Base-by-base conservation (phyloP, 495 filamentous ascomycete genomes). In the Penicillium cinerascens region DNA sequence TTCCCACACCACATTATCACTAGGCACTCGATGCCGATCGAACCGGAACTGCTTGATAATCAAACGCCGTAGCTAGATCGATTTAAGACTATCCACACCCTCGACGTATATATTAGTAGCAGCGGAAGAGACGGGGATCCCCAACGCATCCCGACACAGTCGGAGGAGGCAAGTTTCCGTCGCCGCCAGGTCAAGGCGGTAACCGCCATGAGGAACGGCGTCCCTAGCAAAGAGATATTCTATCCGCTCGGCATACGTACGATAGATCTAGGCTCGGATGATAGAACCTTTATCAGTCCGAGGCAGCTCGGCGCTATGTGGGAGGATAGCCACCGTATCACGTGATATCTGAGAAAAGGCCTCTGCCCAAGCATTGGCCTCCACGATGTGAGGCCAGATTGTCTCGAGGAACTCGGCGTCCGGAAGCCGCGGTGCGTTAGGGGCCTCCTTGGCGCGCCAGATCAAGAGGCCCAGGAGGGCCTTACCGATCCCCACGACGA, bases 31-130 rank as follows among this genome's bases (percentile, higher is more conserved):
- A 23, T 56, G 53, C 51, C 52, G 63, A 46, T 1, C 61, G 7
- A 80, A 62, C 23, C 69, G 66, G 37, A 81, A 72, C 25, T 76
- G 63, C 13, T 71, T 65, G 18, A 78, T 60, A 17, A 86, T 72
- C 6, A 79, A 56, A 13, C 76, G 67, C 26, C 80, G 73, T 39
- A 85, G 60, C 43, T 82, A 77, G 16, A 83, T 83, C 4, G 82
- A 78, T 41, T 78, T 77, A n/a, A 86, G 61, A 47, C 82, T 84
- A 56, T 84, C 81, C 16, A 86, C 58, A 8, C 82, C 82, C 8
- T 74, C 66, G 0, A 73, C 61, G 45, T 83, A 84, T 55, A 86
- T 75, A 52, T 82, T 76, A 4, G 72, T 59, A 2, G 78, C 54
- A 3, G 52, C 44, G 44, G 67, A 55, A 4, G 72, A 60, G 6